Base-by-base conservation (phyloP, 257 asterid genomes). In the Salvia rosmarinus region DNA sequence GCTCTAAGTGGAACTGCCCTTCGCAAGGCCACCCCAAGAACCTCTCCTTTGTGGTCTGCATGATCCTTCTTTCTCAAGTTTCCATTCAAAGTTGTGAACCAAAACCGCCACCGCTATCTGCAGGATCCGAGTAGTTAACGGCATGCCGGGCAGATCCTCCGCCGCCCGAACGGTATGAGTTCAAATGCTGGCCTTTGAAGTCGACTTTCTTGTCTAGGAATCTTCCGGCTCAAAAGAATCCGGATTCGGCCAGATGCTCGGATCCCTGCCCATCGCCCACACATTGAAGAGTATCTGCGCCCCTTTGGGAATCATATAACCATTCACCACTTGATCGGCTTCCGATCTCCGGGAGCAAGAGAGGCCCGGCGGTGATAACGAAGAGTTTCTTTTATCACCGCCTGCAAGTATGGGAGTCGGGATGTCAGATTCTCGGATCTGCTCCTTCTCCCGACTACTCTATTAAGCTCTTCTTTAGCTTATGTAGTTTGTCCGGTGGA, bases 261-360 rank as follows among this genome's bases (percentile, higher is more conserved):
- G 64, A 43, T 82, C 84, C 60, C 79, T 73, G 6, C 80, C 75
- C n/a, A 82, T 73, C 9, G 74, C 82, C 85, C 82, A 76, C 11
- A 58, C 75, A 17, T 82, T 82, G 25, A 73, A 3, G 6, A 80
- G 28, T 39, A 77, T 71, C 9, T 75, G 82, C 1, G 87, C 46
- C 21, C 72, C 63, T 71, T 82, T 77, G 0, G 82, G 81, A 46
- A 82, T 70, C 4, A 10, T 4, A 23, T 79, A 82, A 0, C 78
- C 84, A 4, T 30, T 46, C 13, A 77, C 50, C 35, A 74, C 71
- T 11, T 57, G 50, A 25, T 75, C 64, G 6, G 23, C 3, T 20
- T 77, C 73, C 6, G 68, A 13, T 32, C 4, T 75, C 9, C 44
- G 43, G 20, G 2, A 76, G 52, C 7, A 77, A 14, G 0, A 82